Evolutionary conservation across 176 grass and related monocot genomes (phyloP), one percentile per base, ranked within the genome.

Genomic region (Aegilops longissima): DNA sequence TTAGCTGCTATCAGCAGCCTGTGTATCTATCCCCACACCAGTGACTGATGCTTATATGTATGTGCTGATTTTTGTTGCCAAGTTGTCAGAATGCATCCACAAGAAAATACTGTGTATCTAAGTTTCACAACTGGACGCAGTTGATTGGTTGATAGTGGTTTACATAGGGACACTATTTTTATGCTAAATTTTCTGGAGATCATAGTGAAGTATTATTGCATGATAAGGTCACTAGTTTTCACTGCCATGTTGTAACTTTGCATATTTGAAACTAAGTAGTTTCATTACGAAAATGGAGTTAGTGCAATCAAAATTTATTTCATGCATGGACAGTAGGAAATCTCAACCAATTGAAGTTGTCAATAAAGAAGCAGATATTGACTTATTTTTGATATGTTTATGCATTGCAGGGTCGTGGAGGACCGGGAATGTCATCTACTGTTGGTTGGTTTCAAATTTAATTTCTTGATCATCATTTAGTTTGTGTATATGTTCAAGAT

Each of bases 391-490:
- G 30, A 85, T 82, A 82, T 24, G 18, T 85, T 82, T 71, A 31
- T 85, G 66, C 36, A 73, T 96, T 98, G 36, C 87, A 99, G 97
- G 92, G 97, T 81, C 94, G 94, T 87, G 97, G 97, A 80, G 97
- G 97, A 93, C 97, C 97, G 72, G 97, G 97, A 42, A 92, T 94
- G 85, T 49, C 87, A 91, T 87, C 94, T 90, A 93, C 38, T 73
- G 81, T 81, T 88, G 97, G 92, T 92, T 83, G 76, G 85, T 76
- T 66, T 73, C 75, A 56, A 42, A 42, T 42, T 42, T 42, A 9
- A 56, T 61, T 84, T 84, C 51, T 71, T 69, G 8, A 83, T 80
- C 30, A 76, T 61, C 69, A 71, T 63, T 65, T 30, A 62, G 42
- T 83, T 88, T 77, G 33, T 85, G 34, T 70, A 33, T 65, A 61